A percentile compares a stretch with the other conserved stretches of the same genome.
Conservation (phyloP, 1,284 basidiomycete species). For the Pseudozyma sp. region DNA sequence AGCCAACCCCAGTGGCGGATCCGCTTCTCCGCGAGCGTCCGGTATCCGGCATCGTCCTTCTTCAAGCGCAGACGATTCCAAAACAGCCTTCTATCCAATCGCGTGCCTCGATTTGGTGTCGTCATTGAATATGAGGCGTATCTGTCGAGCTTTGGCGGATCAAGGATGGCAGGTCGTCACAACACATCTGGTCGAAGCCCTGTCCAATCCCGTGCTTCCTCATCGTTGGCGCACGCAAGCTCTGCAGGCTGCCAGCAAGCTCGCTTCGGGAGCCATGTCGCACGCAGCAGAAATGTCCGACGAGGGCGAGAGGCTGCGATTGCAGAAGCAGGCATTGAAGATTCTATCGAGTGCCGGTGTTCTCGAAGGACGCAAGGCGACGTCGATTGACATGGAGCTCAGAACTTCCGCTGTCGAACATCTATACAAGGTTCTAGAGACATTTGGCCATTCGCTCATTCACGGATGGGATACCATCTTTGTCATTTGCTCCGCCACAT, state of each 20-base stretch:
- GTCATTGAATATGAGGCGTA: slow-evolving; percentile 83
- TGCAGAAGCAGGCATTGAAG: slow-evolving; percentile 84
- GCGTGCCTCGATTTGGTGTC: slow-evolving; percentile 83
- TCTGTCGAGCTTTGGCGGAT: slow-evolving; percentile 81
- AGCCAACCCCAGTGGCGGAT: slow-evolving; percentile 2
- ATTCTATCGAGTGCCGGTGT: slow-evolving; percentile 84
- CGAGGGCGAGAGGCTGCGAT: slow-evolving; percentile 72
- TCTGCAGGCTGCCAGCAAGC: slow-evolving; percentile 79
- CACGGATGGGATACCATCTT: slow-evolving; percentile 94
- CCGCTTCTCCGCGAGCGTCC: slow-evolving; percentile 21
- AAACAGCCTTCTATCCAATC: slow-evolving; percentile 77
- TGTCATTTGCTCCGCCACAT: slow-evolving; percentile 73
- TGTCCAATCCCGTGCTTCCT: slow-evolving; percentile 77
- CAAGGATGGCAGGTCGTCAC: slow-evolving; percentile 88
- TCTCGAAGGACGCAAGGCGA: slow-evolving; percentile 71
- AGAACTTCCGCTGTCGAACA: slow-evolving; percentile 87
- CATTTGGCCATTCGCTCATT: slow-evolving; percentile 87
- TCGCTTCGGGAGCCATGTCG: slow-evolving; percentile 70
- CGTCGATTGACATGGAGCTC: slow-evolving; percentile 74
- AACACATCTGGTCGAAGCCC: slow-evolving; percentile 80
- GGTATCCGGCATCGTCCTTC: slow-evolving; percentile 10
- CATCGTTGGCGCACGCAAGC: slow-evolving; percentile 87
- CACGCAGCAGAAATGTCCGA: slow-evolving; percentile 70
- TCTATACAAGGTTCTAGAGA: slow-evolving; percentile 84
- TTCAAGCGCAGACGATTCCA: slow-evolving; percentile 2